These are phyloP conservation scores for Incumbomyces lentus DNA, from an alignment of 2,329 filamentous ascomycete species.

Conservation along the genomic window DNA sequence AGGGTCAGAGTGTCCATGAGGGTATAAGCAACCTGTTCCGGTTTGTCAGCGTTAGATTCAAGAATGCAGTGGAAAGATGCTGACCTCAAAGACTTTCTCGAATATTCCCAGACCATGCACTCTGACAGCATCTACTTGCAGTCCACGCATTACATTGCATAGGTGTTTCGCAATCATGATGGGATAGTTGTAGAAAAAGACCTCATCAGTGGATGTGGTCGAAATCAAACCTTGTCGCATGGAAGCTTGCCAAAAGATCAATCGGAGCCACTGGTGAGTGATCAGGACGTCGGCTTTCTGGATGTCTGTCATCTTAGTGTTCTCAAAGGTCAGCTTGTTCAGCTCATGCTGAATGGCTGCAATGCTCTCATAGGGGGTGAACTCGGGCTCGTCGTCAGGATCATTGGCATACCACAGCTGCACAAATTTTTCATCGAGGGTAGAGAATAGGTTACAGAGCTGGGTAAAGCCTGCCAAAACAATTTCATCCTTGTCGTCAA, in stretches of 20 bases:
- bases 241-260: slow-evolving; percentile 61
- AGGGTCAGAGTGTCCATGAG: slow-evolving; percentile 21
- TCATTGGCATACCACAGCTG: slow-evolving; percentile 15
- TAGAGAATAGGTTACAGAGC: slow-evolving; percentile 18
- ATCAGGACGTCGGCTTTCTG: slow-evolving; percentile 58
- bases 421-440: slow-evolving; percentile 21
- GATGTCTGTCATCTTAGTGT: slow-evolving; percentile 44
- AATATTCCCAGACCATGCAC: slow-evolving; percentile 21
- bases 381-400: slow-evolving; percentile 9
- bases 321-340: slow-evolving; percentile 17
- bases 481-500: slow-evolving; percentile 19
- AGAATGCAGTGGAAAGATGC: background rate
- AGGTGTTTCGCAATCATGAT: slow-evolving; percentile 53
- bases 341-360: slow-evolving; percentile 18
- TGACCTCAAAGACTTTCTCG: slow-evolving; percentile 7
- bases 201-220: slow-evolving; percentile 46
- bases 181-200: slow-evolving; percentile 54
- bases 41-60: background rate
- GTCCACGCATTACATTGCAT: slow-evolving; percentile 12
- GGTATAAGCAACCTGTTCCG: slow-evolving; percentile 18
- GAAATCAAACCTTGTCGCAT: slow-evolving; percentile 57
- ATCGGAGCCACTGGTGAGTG: slow-evolving; percentile 61
- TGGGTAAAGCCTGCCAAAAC: slow-evolving; percentile 19
- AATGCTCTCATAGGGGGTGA: slow-evolving; percentile 15
- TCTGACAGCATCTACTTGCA: slow-evolving; percentile 14